Percentiles rank a stretch among this genome's conserved stretches.
Conservation (phyloP, 352 stramenopile species). For the Halophytophthora batemanensis region DNA sequence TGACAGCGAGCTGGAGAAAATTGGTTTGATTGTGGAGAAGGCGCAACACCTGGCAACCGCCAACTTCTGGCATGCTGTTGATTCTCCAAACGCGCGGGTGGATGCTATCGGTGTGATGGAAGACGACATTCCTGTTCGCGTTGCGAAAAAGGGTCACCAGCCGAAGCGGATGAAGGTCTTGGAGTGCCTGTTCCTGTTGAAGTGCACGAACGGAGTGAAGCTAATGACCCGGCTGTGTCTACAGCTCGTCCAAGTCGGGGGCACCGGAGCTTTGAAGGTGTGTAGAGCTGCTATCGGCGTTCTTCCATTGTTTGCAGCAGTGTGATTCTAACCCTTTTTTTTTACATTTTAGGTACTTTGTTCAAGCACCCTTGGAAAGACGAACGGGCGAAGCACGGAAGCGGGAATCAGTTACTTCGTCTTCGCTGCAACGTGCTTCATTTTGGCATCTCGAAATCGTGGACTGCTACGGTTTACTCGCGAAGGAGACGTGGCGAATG, state of each 20-base stretch:
- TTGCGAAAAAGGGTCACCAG: conserved; percentile 20
- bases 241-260: conserved; percentile 31
- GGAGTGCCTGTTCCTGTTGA: conserved; percentile 33
- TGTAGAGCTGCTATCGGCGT: conserved; percentile 2
- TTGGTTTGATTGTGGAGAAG: conserved; percentile 30
- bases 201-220: conserved; percentile 20
- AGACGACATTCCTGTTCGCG: conserved; percentile 15
- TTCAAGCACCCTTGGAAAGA: conserved; percentile 17
- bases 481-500: conserved; percentile 7
- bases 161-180: conserved; percentile 25
- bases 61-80: conserved; percentile 18
- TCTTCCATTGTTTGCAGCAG: background rate
- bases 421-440: conserved; percentile 46
- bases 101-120: conserved; percentile 29
- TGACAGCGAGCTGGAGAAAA: conserved; percentile 29
- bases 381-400: conserved; percentile 9
- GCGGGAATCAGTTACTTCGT: conserved; percentile 30
- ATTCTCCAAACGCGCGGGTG: conserved; percentile 1
- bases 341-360: conserved; percentile 16
- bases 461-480: conserved; percentile 7
- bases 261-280: conserved; percentile 41
- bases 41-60: conserved; percentile 24
- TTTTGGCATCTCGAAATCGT: conserved; percentile 23
- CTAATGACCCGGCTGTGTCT: conserved; percentile 33
- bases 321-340: conserved; percentile 6